Percentiles rank a stretch among this genome's conserved stretches.
Evolutionary conservation across 495 filamentous ascomycete species (phyloP).

Genomic region (Polyplosphaeria fusca): DNA sequence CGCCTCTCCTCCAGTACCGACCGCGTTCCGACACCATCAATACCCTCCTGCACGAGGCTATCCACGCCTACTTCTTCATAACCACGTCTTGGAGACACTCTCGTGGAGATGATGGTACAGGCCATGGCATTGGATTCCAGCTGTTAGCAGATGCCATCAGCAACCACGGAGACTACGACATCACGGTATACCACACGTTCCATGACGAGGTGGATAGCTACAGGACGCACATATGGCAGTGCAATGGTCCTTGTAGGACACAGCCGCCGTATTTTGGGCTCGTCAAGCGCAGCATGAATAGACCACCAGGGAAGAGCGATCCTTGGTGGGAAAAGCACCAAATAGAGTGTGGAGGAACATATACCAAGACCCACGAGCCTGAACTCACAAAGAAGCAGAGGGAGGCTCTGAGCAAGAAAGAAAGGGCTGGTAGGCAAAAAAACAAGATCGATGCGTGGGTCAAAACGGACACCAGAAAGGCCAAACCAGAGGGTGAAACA

Average conservation of each 20-base stretch:
- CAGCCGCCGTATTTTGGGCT: constrained; percentile 39
- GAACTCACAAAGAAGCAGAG: constrained; percentile 36
- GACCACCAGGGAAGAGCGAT: constrained; percentile 38
- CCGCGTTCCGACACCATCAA: constrained; percentile 38
- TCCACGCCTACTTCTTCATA: constrained; percentile 44
- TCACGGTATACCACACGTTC: constrained; percentile 41
- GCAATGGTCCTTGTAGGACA: constrained; percentile 35
- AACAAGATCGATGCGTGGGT: constrained; percentile 42
- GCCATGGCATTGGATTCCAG: constrained; percentile 40
- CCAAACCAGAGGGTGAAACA: constrained; percentile 6
- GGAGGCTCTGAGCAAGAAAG: constrained; percentile 32
- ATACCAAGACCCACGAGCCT: constrained; percentile 38
- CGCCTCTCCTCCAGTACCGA: constrained; percentile 40
- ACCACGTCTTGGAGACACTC: constrained; percentile 39
- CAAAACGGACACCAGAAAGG: neutral
- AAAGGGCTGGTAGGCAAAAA: constrained; percentile 40
- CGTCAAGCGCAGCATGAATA: constrained; percentile 42
- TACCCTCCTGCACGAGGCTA: constrained; percentile 42
- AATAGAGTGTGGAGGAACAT: constrained; percentile 39
- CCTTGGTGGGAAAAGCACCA: constrained; percentile 38
- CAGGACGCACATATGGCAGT: constrained; percentile 41
- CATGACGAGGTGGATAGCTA: constrained; percentile 42
- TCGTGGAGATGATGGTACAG: constrained; percentile 40
- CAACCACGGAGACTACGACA: constrained; percentile 35
- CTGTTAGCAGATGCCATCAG: constrained; percentile 40